Percentiles rank a stretch among this genome's conserved stretches.
Evolutionary conservation across 495 filamentous ascomycete genomes (phyloP).

Genomic region (Staphylotrichum longicolle): DNA sequence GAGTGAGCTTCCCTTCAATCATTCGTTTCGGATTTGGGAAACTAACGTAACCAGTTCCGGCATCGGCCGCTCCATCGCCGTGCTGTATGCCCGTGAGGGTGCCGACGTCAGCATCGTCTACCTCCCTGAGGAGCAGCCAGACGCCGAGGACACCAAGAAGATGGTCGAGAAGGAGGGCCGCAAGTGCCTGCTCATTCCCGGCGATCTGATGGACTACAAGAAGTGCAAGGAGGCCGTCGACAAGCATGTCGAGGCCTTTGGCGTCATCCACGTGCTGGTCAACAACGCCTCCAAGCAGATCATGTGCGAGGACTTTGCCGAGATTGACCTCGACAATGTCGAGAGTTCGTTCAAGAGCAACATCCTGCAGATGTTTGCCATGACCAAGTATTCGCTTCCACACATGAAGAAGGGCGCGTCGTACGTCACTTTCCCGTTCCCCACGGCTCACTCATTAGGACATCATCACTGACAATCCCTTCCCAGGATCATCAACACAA

Average conservation of each 20-base stretch:
- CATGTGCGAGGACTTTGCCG: conserved; percentile 49
- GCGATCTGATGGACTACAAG: conserved; percentile 48
- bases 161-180: conserved; percentile 49
- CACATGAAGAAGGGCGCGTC: conserved; percentile 54
- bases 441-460: not conserved
- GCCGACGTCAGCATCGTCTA: conserved; percentile 56
- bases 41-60: conserved; percentile 39
- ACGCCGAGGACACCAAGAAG: conserved; percentile 54
- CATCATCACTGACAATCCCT: conserved; percentile 16
- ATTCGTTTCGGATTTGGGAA: not conserved
- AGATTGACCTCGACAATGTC: conserved; percentile 51
- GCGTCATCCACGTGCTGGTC: conserved; percentile 55
- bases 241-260: conserved; percentile 49
- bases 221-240: conserved; percentile 51
- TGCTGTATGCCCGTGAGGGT: conserved; percentile 57
- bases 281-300: conserved; percentile 62
- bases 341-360: conserved; percentile 57
- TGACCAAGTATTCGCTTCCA: conserved; percentile 58
- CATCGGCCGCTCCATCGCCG: conserved; percentile 55
- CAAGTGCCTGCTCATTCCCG: conserved; percentile 47
- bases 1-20: conserved; percentile 40
- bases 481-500: conserved; percentile 59
- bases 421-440: conserved; percentile 14
- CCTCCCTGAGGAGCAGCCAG: conserved; percentile 52
- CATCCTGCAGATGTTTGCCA: conserved; percentile 60